Conservation (phyloP, 1,139 yeast genomes). For the Ashbya aceris region DNA sequence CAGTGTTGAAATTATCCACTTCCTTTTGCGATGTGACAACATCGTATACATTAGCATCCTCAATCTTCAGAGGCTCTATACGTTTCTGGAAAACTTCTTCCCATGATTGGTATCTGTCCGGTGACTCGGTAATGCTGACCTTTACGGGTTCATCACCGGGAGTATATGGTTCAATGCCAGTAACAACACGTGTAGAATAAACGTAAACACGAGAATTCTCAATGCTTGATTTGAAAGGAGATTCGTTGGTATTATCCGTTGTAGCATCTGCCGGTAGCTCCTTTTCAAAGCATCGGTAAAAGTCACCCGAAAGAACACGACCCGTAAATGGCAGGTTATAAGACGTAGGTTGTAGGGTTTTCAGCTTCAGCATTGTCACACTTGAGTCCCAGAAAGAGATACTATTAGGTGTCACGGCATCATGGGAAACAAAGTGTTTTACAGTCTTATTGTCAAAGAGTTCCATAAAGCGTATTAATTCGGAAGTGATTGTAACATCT, state of each 20-base stretch:
- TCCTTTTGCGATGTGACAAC: slow-evolving; percentile 15
- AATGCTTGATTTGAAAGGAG: slow-evolving; percentile 7
- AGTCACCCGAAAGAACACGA: slow-evolving; percentile 24
- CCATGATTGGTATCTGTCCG: slow-evolving; percentile 29
- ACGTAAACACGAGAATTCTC: slow-evolving; percentile 20
- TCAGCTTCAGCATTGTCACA: slow-evolving; percentile 45
- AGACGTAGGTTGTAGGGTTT: slow-evolving; percentile 42
- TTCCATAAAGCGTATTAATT: slow-evolving; percentile 36
- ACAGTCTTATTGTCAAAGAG: slow-evolving; percentile 46
- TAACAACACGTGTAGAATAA: slow-evolving; percentile 13
- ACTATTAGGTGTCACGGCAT: slow-evolving; percentile 50
- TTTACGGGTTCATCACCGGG: slow-evolving; percentile 11
- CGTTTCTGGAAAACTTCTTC: slow-evolving; percentile 36
- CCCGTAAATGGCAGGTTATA: slow-evolving; percentile 43
- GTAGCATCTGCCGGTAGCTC: neutral
- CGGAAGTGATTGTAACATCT: slow-evolving; percentile 41
- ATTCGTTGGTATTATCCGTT: neutral
- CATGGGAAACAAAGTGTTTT: slow-evolving; percentile 64
- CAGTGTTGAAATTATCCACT: slow-evolving; percentile 17
- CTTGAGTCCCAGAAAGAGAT: slow-evolving; percentile 52
- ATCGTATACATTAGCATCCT: slow-evolving; percentile 11
- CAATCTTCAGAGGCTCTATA: slow-evolving; percentile 30
- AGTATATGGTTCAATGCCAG: slow-evolving; percentile 21
- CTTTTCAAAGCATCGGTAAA: slow-evolving; percentile 20
- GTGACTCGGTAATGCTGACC: slow-evolving; percentile 23